Conservation (phyloP, 495 filamentous ascomycete species). For the Polyplosphaeria fusca region DNA sequence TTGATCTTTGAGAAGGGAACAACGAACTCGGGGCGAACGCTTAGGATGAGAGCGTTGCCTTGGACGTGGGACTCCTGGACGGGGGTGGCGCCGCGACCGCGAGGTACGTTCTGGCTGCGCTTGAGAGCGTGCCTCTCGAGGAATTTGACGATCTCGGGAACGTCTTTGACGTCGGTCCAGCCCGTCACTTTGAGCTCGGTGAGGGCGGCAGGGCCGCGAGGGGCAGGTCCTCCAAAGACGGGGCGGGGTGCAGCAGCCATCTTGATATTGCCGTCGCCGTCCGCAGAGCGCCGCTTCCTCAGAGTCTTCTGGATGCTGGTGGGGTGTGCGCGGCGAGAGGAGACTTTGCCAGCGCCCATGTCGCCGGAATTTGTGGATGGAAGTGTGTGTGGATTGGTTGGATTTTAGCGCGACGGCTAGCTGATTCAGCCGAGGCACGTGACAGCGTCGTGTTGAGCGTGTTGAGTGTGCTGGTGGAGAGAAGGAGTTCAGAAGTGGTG, state of each 20-base stretch:
- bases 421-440: too few relatives aligned
- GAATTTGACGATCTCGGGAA: conserved; percentile 68
- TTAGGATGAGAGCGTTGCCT: conserved; percentile 50
- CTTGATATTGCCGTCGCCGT: conserved; percentile 36
- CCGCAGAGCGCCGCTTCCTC: conserved; percentile 6
- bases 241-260: conserved; percentile 22
- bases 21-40: conserved; percentile 19
- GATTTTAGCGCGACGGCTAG: too few relatives aligned
- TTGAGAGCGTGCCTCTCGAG: conserved; percentile 75
- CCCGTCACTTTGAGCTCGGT: conserved; percentile 59
- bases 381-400: too few relatives aligned
- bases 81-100: conserved; percentile 50
- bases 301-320: conserved; percentile 18
- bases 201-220: not conserved
- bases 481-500: too few relatives aligned
- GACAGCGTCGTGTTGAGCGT: too few relatives aligned
- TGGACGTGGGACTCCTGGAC: conserved; percentile 51
- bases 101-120: conserved; percentile 44
- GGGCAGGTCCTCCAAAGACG: not conserved
- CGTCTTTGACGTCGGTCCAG: conserved; percentile 70
- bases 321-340: conserved; percentile 1
- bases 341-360: too few relatives aligned
- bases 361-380: too few relatives aligned
- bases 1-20: conserved; percentile 38
- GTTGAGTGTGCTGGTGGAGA: too few relatives aligned